Evolutionary conservation across 2,329 filamentous ascomycete species (phyloP).

Genomic region (Dactylellina cionopaga): DNA sequence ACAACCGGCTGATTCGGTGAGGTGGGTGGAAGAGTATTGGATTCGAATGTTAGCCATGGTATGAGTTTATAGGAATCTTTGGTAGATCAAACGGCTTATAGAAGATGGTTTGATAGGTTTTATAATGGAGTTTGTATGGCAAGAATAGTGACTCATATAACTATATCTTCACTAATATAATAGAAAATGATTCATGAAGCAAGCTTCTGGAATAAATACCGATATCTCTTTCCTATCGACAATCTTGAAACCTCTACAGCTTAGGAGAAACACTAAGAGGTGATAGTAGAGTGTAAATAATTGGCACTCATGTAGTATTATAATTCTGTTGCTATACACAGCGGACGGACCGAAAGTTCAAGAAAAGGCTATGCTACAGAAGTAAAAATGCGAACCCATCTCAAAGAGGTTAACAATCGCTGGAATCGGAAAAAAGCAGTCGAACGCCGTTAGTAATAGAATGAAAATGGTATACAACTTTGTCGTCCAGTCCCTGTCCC

Average conservation of each 20-base stretch:
- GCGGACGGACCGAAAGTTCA: background rate
- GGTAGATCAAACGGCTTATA: no score
- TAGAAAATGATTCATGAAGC: no score
- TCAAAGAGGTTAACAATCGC: constrained; percentile 3
- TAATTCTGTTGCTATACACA: constrained; percentile 3
- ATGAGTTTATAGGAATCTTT: no score
- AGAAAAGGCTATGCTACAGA: constrained; percentile 33
- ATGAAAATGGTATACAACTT: constrained; percentile 20
- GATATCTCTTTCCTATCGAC: no score
- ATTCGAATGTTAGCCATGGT: constrained; percentile 16
- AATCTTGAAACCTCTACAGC: no score
- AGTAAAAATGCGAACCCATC: background rate
- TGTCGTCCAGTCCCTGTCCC: constrained; percentile 4
- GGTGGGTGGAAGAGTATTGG: constrained; percentile 23
- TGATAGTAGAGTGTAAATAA: background rate
- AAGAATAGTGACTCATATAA: background rate
- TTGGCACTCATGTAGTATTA: background rate
- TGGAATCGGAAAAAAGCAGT: constrained; percentile 2
- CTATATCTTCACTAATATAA: no score
- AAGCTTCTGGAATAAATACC: no score
- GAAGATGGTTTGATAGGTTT: no score
- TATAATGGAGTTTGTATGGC: background rate
- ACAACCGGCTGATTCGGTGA: constrained; percentile 30
- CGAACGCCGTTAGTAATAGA: constrained; percentile 7
- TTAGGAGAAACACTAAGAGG: background rate